phyloP scores from a whole-genome alignment of 2,329 filamentous ascomycete genomes.

The Colletotrichum tofieldiae region DNA sequence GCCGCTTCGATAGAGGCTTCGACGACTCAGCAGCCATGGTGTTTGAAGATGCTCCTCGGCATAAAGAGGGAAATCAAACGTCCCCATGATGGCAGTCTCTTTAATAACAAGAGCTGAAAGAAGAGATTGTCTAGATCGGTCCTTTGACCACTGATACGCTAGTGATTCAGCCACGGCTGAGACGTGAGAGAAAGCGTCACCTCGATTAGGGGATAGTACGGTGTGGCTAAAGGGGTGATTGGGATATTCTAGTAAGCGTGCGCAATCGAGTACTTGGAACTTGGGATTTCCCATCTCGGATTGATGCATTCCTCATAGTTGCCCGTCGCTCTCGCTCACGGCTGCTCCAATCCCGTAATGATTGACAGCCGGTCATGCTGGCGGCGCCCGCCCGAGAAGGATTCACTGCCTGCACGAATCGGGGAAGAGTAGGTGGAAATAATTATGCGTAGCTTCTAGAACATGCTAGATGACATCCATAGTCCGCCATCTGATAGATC shows the following conservation, averaged over 20 bases:
- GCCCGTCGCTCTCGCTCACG: not conserved
- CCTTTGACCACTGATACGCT: conserved; percentile 24
- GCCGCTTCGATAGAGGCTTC: conserved; percentile 33
- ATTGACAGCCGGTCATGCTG: not conserved
- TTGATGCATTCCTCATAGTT: not conserved
- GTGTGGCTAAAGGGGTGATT: not conserved
- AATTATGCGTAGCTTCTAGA: not conserved
- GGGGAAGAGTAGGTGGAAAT: no score
- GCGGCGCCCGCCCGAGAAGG: not conserved
- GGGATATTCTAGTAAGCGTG: not conserved
- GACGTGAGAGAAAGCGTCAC: not conserved
- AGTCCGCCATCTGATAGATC: not conserved
- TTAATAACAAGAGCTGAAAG: conserved; percentile 17
- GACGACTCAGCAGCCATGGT: conserved; percentile 33
- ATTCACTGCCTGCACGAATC: not conserved
- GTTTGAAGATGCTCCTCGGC: not conserved
- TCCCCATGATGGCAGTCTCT: not conserved
- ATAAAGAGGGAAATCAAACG: not conserved
- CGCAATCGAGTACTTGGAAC: not conserved
- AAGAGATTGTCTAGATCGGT: conserved; percentile 1
- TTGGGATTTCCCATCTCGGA: not conserved
- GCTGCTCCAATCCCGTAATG: not conserved
- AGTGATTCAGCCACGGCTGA: conserved; percentile 37
- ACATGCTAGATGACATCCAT: not conserved
- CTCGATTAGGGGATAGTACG: conserved; percentile 12